Evolutionary conservation across 495 filamentous ascomycete species (phyloP), one percentile per base, ranked within the genome.

Genomic region (Aspergillus haitiensis): DNA sequence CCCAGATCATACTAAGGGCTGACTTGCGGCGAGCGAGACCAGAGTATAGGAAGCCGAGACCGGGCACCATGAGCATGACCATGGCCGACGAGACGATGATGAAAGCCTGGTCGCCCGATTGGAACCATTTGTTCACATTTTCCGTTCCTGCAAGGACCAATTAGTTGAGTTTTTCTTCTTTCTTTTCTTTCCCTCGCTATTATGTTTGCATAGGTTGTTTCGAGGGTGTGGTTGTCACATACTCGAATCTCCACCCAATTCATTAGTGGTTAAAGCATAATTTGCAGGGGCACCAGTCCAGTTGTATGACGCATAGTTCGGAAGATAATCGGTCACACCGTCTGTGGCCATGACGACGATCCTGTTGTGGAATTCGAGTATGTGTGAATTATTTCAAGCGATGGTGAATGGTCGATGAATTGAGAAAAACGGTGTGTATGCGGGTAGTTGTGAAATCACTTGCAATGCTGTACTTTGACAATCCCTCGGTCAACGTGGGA

Each of bases 51-150:
- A 89, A 90, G 37, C 85, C 86, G 40, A 90, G 85, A 64, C 86
- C 88, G 31, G 86, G 86, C 48, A 89, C 78, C 92, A 97, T 97
- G 75, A 96, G 74, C 76, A 98, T 74, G 52, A 98, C 94, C 94
- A 98, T 97, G 66, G 89, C 93, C 55, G 93, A 87, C 48, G 91
- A 81, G 40, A 98, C 78, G 67, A 98, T 84, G 74, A 98, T 97
- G 78, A 92, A 98, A 72, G 91, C 89, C 73, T 84, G 80, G 65
- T 91, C 88, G 56, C 88, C 88, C 10, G 86, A 74, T 58, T 83
- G 71, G 67, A 77, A 89, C 91, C 92, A 93, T 87, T 93, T 92
- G 79, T 96, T 97, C 64, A 95, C 67, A 74, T 92, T 92, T 67
- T 90, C 87, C 67, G 68, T 75, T 59, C 80, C 88, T 92, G 64